A percentile compares a stretch with the other conserved stretches of the same genome.
Conservation (phyloP, 306 rosid genomes). For the Quercus bicolor region DNA sequence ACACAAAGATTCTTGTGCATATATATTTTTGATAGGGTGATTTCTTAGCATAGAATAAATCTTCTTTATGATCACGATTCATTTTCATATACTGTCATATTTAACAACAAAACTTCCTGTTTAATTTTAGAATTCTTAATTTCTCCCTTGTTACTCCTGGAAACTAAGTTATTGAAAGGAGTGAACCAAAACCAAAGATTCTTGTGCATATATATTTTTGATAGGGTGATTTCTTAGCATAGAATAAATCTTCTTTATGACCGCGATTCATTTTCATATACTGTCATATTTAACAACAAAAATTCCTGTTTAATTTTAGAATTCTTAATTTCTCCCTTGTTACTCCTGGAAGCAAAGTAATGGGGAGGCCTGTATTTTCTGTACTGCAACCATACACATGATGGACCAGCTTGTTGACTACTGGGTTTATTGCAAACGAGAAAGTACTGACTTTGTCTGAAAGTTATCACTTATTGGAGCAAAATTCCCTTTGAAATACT, state of each 20-base stretch:
- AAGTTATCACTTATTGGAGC: not conserved
- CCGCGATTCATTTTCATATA: not conserved
- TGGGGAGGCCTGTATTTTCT: not conserved
- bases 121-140: not conserved
- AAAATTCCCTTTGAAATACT: not conserved
- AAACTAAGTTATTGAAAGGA: not conserved
- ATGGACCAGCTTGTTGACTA: not conserved
- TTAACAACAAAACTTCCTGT: not conserved
- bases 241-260: not conserved
- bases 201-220: conserved; percentile 1
- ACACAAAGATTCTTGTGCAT: not conserved
- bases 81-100: not conserved
- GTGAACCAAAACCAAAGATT: not conserved
- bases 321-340: not conserved
- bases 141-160: not conserved
- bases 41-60: not conserved
- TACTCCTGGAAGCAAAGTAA: not conserved
- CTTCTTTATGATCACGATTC: not conserved
- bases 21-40: conserved; percentile 13
- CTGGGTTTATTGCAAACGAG: not conserved
- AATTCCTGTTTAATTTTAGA: not conserved
- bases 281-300: not conserved
- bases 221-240: conserved; percentile 1
- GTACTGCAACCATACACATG: not conserved
- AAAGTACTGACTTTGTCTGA: not conserved